Evolutionary conservation across 2,329 filamentous ascomycete species (phyloP), one percentile per base, ranked within the genome.

Genomic region (Colletotrichum tofieldiae): DNA sequence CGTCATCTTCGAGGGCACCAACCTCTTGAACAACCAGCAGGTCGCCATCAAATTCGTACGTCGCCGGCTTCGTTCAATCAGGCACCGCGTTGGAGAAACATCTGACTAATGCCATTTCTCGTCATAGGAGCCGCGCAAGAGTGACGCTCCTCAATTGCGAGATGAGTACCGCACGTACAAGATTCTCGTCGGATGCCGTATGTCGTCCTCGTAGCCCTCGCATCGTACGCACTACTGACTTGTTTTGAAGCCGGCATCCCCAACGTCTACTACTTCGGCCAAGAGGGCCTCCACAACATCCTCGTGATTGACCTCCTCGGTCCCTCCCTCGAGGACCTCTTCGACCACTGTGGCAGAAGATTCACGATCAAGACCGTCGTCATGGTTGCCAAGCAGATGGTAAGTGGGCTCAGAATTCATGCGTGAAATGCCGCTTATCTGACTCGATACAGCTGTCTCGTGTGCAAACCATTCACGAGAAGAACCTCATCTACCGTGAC

Each of bases 121-220:
- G 67, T 56, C 58, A n/a, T 77, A 97, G 94, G 96, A 99, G 93
- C 96, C 96, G 72, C 91, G 96, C 78, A 99, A 99, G 88, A 98
- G 96, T 84, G 96, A 99, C 86, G 96, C 96, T 81, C 96, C 96
- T 70, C 96, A 99, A 84, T 86, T 99, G 77, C 93, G 96, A 84
- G 96, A 99, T 89, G 96, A 99, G 84, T 99, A 99, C 84, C 92
- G 96, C 80, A 99, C 96, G 73, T 99, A 99, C 88, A 99, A 99
- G 89, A 98, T 99, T 79, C 91, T 99, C 77, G 96, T 98, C 76
- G 96, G 96, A 82, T 99, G 96, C 88, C 96, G 96, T 99, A 87
- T 93, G 96, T 93, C 71, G 59, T 76, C 59, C 39, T 35, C 7
- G 18, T 47, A 66, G 37, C 43, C 16, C 51, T 32, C 18, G 20